phyloP scores from a whole-genome alignment of 805 yeast genomes.

The Wickerhamiella hasegawae region DNA sequence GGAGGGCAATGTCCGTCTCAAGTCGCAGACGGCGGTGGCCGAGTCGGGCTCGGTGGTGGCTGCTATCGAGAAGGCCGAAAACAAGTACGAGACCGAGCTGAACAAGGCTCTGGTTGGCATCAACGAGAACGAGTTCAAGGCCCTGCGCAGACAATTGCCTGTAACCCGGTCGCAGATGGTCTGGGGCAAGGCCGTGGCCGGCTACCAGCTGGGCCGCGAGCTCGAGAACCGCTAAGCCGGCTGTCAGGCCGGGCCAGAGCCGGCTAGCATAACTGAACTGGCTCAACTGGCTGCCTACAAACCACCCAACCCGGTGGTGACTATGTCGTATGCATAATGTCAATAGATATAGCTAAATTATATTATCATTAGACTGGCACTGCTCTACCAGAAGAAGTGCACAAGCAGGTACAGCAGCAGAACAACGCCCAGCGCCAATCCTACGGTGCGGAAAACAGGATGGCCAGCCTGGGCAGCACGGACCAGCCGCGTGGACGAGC shows the following conservation, averaged over 20 bases:
- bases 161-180: slow-evolving; percentile 80
- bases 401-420: slow-evolving; percentile 41
- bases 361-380: background rate
- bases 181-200: slow-evolving; percentile 91
- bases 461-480: slow-evolving; percentile 45
- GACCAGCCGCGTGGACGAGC: slow-evolving; percentile 35
- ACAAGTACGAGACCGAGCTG: slow-evolving; percentile 39
- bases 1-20: slow-evolving; percentile 85
- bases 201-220: slow-evolving; percentile 56
- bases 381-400: slow-evolving; percentile 27
- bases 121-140: slow-evolving; percentile 70
- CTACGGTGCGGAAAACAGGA: slow-evolving; percentile 42
- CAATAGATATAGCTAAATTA: too few species aligned
- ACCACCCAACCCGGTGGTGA: too few species aligned
- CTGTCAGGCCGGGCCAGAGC: too few species aligned
- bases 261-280: background rate
- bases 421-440: slow-evolving; percentile 35
- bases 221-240: slow-evolving; percentile 8
- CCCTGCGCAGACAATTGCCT: slow-evolving; percentile 79
- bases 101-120: slow-evolving; percentile 49
- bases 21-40: slow-evolving; percentile 24
- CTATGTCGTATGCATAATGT: too few species aligned
- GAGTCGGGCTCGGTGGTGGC: slow-evolving; percentile 16
- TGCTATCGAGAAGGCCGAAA: slow-evolving; percentile 36
- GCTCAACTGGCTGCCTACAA: background rate